Evolutionary conservation across 306 rosid species (phyloP).

Genomic region (Rosa persica): DNA sequence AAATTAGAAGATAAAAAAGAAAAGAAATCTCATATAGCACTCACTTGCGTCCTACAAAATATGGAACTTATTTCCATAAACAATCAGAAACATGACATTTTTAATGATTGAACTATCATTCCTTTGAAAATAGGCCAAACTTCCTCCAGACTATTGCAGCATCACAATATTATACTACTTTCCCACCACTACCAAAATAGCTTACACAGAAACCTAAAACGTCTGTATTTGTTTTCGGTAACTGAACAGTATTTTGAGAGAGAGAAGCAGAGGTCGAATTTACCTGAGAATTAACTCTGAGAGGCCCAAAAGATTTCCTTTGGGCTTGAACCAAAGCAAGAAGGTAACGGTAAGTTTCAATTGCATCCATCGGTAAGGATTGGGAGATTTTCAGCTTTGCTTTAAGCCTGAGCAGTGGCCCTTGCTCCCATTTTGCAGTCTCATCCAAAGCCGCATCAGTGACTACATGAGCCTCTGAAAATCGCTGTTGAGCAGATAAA

Average conservation of each 20-base stretch:
- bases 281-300: constrained; percentile 56
- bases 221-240: background rate
- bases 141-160: background rate
- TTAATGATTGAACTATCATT: background rate
- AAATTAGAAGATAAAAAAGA: background rate
- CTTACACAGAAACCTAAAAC: background rate
- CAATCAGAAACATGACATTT: background rate
- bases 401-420: constrained; percentile 82
- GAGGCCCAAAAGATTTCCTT: constrained; percentile 78
- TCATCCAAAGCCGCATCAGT: constrained; percentile 94
- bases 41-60: background rate
- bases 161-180: background rate
- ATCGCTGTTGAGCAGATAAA: constrained; percentile 83
- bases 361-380: constrained; percentile 76
- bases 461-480: constrained; percentile 83
- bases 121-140: background rate
- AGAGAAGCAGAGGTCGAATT: constrained; percentile 3
- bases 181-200: background rate
- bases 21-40: background rate
- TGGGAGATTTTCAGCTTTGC: constrained; percentile 80
- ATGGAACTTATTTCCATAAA: background rate
- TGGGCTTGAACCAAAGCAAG: constrained; percentile 98
- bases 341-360: constrained; percentile 84
- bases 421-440: constrained; percentile 93
- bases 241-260: background rate